A percentile compares a stretch with the other conserved stretches of the same genome.
Evolutionary conservation across 2,329 filamentous ascomycete genomes (phyloP).

Genomic region (Geosmithia putterillii): DNA sequence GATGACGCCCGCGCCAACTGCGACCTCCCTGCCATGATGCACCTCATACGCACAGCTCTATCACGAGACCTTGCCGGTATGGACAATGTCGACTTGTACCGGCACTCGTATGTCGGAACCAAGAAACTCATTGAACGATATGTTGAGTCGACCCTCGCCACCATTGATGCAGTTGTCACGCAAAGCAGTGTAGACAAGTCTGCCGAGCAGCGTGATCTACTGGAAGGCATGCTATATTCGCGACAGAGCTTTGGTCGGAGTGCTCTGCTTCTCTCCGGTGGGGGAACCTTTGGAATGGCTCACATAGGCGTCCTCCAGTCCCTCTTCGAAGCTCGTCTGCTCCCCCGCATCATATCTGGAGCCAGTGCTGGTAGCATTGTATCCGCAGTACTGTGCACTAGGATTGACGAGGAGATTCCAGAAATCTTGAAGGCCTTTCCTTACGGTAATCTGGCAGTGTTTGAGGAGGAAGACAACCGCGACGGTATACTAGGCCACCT

Average conservation of each 20-base stretch:
- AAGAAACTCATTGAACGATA: constrained; percentile 81
- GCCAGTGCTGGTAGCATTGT: constrained; percentile 83
- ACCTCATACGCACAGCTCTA: constrained; percentile 67
- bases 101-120: constrained; percentile 73
- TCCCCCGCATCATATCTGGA: constrained; percentile 79
- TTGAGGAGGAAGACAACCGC: constrained; percentile 47
- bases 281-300: constrained; percentile 83
- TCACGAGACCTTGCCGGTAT: constrained; percentile 76
- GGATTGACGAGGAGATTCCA: constrained; percentile 68
- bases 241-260: constrained; percentile 78
- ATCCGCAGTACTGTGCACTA: constrained; percentile 65
- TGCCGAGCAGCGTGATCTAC: constrained; percentile 43
- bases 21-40: constrained; percentile 67
- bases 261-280: constrained; percentile 71
- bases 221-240: constrained; percentile 59
- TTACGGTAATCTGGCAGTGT: constrained; percentile 70
- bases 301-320: constrained; percentile 81
- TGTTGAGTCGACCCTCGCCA: constrained; percentile 65
- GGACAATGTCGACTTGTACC: constrained; percentile 72
- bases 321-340: constrained; percentile 59
- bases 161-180: constrained; percentile 61
- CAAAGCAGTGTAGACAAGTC: constrained; percentile 38
- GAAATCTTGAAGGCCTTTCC: constrained; percentile 57
- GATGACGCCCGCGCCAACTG: constrained; percentile 60
- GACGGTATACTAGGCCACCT: constrained; percentile 58